These are phyloP conservation scores for Blastomyces parvus DNA, from an alignment of 2,329 filamentous ascomycete genomes.

Conservation along the genomic window DNA sequence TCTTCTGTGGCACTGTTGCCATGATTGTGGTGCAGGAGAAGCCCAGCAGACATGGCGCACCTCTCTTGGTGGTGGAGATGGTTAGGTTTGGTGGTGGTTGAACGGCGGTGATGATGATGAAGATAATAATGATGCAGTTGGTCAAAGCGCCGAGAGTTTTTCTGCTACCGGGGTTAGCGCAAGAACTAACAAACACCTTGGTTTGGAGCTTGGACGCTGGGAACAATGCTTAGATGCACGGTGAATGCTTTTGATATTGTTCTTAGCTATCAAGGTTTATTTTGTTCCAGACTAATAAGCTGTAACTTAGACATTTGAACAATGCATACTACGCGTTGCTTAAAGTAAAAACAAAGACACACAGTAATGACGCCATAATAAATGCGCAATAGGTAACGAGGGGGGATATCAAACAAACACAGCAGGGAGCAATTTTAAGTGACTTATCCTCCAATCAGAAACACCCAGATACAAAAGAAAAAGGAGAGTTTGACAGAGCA, in stretches of 20 bases:
- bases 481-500: background rate
- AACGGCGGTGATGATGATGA: background rate
- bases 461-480: background rate
- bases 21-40: constrained; percentile 11
- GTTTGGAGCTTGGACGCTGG: background rate
- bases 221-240: background rate
- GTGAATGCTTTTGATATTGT: background rate
- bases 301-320: background rate
- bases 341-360: background rate
- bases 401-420: background rate
- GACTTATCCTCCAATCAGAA: background rate
- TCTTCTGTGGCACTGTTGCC: constrained; percentile 71
- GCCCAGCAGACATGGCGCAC: constrained; percentile 1
- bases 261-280: background rate
- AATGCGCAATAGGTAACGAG: background rate
- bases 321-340: background rate
- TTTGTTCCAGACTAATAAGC: background rate
- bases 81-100: background rate
- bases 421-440: background rate
- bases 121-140: background rate
- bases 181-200: background rate
- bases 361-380: background rate
- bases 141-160: background rate
- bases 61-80: background rate
- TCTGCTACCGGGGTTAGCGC: background rate